Percentiles rank a stretch among this genome's conserved stretches.
Conservation (phyloP, 2,329 filamentous ascomycete species). For the Mycogone perniciosa region DNA sequence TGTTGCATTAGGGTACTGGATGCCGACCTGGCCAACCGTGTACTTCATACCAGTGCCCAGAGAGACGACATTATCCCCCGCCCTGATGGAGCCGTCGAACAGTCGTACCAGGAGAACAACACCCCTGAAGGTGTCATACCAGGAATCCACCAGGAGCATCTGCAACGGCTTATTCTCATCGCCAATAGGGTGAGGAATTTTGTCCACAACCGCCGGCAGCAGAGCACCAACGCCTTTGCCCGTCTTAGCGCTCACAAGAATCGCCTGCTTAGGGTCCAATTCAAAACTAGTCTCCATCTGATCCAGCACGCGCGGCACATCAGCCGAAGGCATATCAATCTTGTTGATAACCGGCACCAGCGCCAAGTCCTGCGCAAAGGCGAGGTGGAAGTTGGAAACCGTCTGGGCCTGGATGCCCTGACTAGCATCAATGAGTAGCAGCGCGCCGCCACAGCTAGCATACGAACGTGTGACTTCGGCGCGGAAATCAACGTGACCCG, state of each 20-base stretch:
- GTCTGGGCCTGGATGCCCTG: constrained; percentile 97
- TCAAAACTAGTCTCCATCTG: constrained; percentile 87
- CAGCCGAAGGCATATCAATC: constrained; percentile 85
- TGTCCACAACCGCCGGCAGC: constrained; percentile 76
- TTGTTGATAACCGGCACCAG: constrained; percentile 95
- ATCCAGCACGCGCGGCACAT: constrained; percentile 75
- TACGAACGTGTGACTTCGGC: constrained; percentile 95
- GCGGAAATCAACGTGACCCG: constrained; percentile 94
- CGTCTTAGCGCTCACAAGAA: constrained; percentile 82
- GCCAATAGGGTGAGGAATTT: constrained; percentile 74
- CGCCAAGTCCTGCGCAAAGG: constrained; percentile 81
- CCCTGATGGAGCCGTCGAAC: constrained; percentile 77
- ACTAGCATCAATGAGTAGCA: constrained; percentile 90
- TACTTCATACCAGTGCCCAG: constrained; percentile 87
- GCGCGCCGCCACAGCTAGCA: constrained; percentile 86
- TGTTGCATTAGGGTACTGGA: constrained; percentile 86
- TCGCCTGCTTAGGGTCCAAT: constrained; percentile 66
- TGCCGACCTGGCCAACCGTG: constrained; percentile 90
- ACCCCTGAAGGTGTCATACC: constrained; percentile 95
- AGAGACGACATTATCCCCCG: constrained; percentile 81
- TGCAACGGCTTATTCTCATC: constrained; percentile 67
- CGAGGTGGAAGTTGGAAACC: constrained; percentile 96
- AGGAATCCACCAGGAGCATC: constrained; percentile 89
- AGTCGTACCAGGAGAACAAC: constrained; percentile 86
- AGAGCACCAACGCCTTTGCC: constrained; percentile 80